These are phyloP conservation scores for Monosporascus sp. DNA, from an alignment of 2,329 filamentous ascomycete species.

Conservation along the genomic window DNA sequence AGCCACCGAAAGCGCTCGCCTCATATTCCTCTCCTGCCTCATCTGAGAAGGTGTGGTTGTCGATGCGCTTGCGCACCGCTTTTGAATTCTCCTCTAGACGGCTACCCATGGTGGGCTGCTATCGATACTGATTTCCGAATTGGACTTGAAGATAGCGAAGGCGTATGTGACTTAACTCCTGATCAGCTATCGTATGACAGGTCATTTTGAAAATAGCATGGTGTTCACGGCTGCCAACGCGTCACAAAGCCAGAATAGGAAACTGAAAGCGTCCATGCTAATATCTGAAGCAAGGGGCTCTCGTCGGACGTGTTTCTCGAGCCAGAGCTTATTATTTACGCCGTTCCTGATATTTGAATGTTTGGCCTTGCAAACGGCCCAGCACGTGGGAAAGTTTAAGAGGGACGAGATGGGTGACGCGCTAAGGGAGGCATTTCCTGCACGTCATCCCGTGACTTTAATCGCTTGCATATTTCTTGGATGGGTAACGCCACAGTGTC, in stretches of 20 bases:
- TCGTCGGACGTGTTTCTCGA: background rate
- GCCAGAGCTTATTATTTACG: too few species aligned
- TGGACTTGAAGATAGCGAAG: background rate
- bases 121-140: background rate
- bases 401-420: background rate
- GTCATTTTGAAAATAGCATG: slow-evolving; percentile 13
- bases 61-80: slow-evolving; percentile 55
- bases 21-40: slow-evolving; percentile 91
- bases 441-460: slow-evolving; percentile 37
- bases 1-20: slow-evolving; percentile 80
- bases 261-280: background rate
- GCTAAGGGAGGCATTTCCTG: slow-evolving; percentile 11
- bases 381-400: background rate
- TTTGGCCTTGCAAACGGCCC: too few species aligned
- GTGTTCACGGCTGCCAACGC: background rate
- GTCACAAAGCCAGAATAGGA: background rate
- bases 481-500: too few species aligned
- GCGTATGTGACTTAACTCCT: slow-evolving; percentile 9
- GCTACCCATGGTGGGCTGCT: slow-evolving; percentile 45
- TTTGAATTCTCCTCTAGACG: slow-evolving; percentile 60
- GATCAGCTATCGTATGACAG: slow-evolving; percentile 9
- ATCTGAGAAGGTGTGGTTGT: slow-evolving; percentile 65
- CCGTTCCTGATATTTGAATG: too few species aligned
- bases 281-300: background rate
- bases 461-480: background rate